A percentile compares a stretch with the other conserved stretches of the same genome.
Evolutionary conservation across 2,329 filamentous ascomycete genomes (phyloP).

Genomic region (Verticillium tricorpus): DNA sequence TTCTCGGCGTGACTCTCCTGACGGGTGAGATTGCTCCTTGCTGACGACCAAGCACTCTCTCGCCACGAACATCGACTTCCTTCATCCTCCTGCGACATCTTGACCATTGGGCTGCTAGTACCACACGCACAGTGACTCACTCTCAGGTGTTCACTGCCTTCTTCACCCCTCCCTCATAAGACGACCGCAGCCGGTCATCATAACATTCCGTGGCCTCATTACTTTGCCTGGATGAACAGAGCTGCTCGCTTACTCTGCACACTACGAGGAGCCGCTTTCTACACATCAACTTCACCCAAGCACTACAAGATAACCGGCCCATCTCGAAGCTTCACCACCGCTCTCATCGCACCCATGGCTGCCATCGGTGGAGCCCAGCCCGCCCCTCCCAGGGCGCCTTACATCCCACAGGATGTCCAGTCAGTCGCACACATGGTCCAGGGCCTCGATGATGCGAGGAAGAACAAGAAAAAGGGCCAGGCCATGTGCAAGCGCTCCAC

Average conservation of each 20-base stretch:
- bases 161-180: background rate
- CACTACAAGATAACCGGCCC: background rate
- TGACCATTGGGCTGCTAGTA: background rate
- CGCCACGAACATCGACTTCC: background rate
- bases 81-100: background rate
- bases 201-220: too few species aligned
- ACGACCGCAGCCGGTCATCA: background rate
- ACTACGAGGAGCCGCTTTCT: background rate
- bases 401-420: constrained; percentile 62
- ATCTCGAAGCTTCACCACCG: constrained; percentile 1
- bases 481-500: constrained; percentile 77
- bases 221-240: background rate
- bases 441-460: constrained; percentile 53
- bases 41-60: background rate
- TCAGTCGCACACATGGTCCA: constrained; percentile 63
- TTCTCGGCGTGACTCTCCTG: background rate
- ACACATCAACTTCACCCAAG: background rate
- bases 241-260: background rate
- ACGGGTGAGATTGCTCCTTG: background rate
- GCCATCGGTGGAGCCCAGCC: constrained; percentile 4
- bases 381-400: constrained; percentile 48
- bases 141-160: background rate
- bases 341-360: constrained; percentile 5
- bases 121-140: background rate
- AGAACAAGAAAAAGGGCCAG: constrained; percentile 48